phyloP scores from a whole-genome alignment of 2,329 filamentous ascomycete species.

The Alternaria ethzedia region DNA sequence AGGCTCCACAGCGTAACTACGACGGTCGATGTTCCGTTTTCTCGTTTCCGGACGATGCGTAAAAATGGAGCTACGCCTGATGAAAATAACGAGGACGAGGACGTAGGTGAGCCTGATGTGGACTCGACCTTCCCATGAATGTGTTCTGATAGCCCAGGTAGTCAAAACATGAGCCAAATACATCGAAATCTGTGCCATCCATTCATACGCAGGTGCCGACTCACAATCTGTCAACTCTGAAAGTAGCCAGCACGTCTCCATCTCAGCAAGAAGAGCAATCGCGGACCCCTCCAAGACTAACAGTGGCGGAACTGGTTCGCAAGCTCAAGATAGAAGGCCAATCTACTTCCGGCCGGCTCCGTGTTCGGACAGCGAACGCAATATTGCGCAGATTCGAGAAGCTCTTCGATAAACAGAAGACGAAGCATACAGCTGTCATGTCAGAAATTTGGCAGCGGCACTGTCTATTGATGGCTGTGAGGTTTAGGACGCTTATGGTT shows the following conservation, averaged over 20 bases:
- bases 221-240: background rate
- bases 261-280: background rate
- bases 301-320: background rate
- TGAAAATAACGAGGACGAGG: background rate
- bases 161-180: constrained; percentile 1
- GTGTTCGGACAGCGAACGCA: constrained; percentile 4
- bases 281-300: constrained; percentile 1
- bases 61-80: background rate
- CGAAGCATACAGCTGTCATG: background rate
- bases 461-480: background rate
- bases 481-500: background rate
- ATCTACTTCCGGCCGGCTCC: background rate
- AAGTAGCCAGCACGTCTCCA: background rate
- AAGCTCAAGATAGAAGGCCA: background rate
- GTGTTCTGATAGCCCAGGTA: constrained; percentile 15
- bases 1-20: constrained; percentile 32
- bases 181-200: background rate
- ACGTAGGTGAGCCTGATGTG: constrained; percentile 18
- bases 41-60: constrained; percentile 39
- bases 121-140: background rate
- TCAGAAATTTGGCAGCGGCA: background rate
- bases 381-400: background rate
- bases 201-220: background rate
- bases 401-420: background rate
- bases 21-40: constrained; percentile 59